A percentile compares a stretch with the other conserved stretches of the same genome.
Evolutionary conservation across 2,329 filamentous ascomycete genomes (phyloP).

Genomic region (Colletotrichum viniferum): DNA sequence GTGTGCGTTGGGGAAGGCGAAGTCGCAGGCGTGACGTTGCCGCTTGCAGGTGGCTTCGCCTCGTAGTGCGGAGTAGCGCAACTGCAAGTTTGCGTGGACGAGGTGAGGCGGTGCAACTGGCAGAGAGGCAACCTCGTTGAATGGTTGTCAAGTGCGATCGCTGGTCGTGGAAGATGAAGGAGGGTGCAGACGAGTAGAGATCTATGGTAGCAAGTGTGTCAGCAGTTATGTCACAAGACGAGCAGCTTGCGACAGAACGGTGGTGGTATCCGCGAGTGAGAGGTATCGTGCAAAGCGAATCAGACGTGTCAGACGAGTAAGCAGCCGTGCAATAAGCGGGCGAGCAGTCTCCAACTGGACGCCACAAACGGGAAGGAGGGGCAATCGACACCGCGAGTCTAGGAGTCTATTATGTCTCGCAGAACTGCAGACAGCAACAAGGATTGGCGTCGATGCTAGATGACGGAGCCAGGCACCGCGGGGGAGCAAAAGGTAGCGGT

Average conservation of each 20-base stretch:
- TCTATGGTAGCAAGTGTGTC: background rate
- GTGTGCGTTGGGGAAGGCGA: background rate
- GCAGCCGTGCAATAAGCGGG: background rate
- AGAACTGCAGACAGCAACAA: background rate
- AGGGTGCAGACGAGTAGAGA: background rate
- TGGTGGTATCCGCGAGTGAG: background rate
- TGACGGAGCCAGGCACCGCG: conserved; percentile 14
- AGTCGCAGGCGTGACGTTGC: background rate
- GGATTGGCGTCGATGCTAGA: background rate
- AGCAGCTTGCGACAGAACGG: background rate
- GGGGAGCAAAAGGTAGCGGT: background rate
- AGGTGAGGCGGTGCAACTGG: background rate
- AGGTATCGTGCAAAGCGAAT: background rate
- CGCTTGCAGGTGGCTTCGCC: background rate
- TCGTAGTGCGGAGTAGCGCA: background rate
- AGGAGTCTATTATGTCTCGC: background rate
- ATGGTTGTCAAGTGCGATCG: background rate
- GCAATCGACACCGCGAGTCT: background rate
- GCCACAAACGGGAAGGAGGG: background rate
- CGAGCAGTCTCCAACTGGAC: background rate
- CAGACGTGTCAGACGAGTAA: background rate
- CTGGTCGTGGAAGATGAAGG: background rate
- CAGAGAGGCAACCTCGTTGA: background rate
- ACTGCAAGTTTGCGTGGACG: background rate
- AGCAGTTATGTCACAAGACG: conserved; percentile 3